Evolutionary conservation across 129 eudicot species (phyloP), one percentile per base, ranked within the genome.

Genomic region (Glebionis coronaria): DNA sequence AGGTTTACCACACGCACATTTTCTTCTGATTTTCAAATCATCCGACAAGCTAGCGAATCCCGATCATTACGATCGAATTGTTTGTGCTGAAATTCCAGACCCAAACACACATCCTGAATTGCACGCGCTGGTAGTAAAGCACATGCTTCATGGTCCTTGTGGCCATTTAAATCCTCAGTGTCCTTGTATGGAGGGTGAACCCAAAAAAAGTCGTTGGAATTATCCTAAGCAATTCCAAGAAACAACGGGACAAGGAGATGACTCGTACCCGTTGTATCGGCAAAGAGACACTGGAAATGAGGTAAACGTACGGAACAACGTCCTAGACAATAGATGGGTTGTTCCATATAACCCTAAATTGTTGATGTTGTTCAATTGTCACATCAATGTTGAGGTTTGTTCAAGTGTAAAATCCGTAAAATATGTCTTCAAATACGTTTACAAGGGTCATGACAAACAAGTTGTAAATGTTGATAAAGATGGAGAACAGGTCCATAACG

Each of bases 91-190:
- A 46, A 16, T 72, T 8, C 78, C 78, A 1, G 52, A 50, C n/a
- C 14, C 63, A 40, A 14, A 2, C 1, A 52, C 56, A 14, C 42
- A 71, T 19, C 56, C 44, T 0, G 4, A 35, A 6, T 10, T 78
- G 16, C 53, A 72, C 12, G 47, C 23, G 1, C 52, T 54, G 9
- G 74, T 78, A 7, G 35, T 56, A 0, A 56, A 44, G 6, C 74
- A 78, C 52, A 78, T 78, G 82, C 61, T 73, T 61, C 83, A 67
- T 53, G 76, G 79, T 0, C 72, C 79, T 0, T 79, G 76, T 29
- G 83, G 61, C 1, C 15, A 10, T 3, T 5, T 54, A 68, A 7
- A 14, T 0, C 1, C 25, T 23, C 2, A 66, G 25, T 23, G 25
- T 18, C 15, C 65, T 7, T 79, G 75, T 20, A 73, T 79, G 83